These are phyloP conservation scores for Tremella yokohamensis DNA, from an alignment of 768 basidiomycete species.

Conservation along the genomic window DNA sequence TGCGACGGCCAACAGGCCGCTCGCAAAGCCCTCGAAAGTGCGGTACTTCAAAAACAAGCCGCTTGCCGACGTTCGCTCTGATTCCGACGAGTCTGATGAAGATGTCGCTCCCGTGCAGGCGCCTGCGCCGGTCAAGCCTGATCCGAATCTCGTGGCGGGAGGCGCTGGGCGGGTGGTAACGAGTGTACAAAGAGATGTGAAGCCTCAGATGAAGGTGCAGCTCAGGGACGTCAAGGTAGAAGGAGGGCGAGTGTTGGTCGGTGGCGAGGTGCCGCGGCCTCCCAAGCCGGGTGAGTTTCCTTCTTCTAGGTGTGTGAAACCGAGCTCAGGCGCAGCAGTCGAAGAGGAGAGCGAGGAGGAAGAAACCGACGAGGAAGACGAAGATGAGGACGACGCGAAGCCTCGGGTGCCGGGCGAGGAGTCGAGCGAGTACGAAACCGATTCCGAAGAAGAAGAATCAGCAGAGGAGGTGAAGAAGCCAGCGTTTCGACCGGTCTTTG, in stretches of 20 bases:
- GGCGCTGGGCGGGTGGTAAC: constrained; percentile 44
- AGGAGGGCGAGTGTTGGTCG: constrained; percentile 44
- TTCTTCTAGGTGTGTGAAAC: not conserved
- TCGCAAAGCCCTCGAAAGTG: constrained; percentile 32
- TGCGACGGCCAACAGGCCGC: constrained; percentile 13
- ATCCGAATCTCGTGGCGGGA: constrained; percentile 41
- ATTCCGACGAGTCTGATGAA: constrained; percentile 29
- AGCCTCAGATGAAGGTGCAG: constrained; percentile 6
- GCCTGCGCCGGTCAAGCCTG: constrained; percentile 11
- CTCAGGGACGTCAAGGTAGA: constrained; percentile 35
- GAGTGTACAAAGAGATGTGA: constrained; percentile 1
- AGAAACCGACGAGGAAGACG: constrained; percentile 38
- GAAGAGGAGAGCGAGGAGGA: constrained; percentile 35
- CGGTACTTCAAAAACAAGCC: constrained; percentile 45
- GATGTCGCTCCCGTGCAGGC: not conserved
- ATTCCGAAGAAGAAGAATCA: constrained; percentile 62
- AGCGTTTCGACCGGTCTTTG: constrained; percentile 86
- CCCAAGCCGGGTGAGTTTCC: constrained; percentile 16
- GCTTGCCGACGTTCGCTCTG: constrained; percentile 27
- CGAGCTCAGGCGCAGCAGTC: constrained; percentile 4
- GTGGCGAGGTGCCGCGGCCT: constrained; percentile 21
- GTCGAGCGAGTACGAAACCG: constrained; percentile 81
- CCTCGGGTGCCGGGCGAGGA: constrained; percentile 28
- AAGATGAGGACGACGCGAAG: constrained; percentile 32
- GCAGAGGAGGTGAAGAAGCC: constrained; percentile 58